Percentiles rank a stretch among this genome's conserved stretches.
Evolutionary conservation across 2,329 filamentous ascomycete genomes (phyloP).

Genomic region (Cercospora sp.): DNA sequence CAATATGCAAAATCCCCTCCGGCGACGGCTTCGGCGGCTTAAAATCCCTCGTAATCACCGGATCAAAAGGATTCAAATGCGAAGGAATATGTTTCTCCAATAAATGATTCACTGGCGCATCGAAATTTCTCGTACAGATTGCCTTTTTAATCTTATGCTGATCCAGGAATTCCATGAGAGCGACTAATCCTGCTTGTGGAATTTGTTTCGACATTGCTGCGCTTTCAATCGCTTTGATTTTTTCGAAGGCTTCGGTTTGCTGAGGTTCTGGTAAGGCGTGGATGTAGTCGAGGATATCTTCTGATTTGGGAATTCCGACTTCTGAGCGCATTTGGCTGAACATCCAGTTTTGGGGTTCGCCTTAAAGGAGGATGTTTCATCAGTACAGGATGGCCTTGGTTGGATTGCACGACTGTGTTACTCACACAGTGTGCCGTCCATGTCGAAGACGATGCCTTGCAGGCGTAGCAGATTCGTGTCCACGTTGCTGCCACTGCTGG

Average conservation of each 20-base stretch:
- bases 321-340: conserved; percentile 79
- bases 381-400: background rate
- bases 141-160: conserved; percentile 66
- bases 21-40: conserved; percentile 82
- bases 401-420: conserved; percentile 20
- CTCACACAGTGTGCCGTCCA: conserved; percentile 88
- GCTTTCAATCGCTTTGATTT: conserved; percentile 77
- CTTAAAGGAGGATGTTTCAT: conserved; percentile 44
- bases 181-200: conserved; percentile 75
- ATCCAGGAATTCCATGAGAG: conserved; percentile 82
- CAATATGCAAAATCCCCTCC: conserved; percentile 84
- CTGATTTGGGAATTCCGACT: conserved; percentile 68
- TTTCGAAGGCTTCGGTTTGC: conserved; percentile 62
- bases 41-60: conserved; percentile 83
- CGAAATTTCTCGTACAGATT: conserved; percentile 94
- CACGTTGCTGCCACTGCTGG: conserved; percentile 30
- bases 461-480: conserved; percentile 42
- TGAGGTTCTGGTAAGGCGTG: conserved; percentile 65
- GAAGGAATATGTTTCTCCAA: conserved; percentile 70
- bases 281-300: conserved; percentile 89
- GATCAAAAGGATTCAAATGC: conserved; percentile 61
- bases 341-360: conserved; percentile 93
- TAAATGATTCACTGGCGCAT: conserved; percentile 72
- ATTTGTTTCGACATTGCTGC: conserved; percentile 75
- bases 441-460: conserved; percentile 76